Evolutionary conservation across 2,329 filamentous ascomycete species (phyloP), one percentile per base, ranked within the genome.

Genomic region (Helotiales sp.): DNA sequence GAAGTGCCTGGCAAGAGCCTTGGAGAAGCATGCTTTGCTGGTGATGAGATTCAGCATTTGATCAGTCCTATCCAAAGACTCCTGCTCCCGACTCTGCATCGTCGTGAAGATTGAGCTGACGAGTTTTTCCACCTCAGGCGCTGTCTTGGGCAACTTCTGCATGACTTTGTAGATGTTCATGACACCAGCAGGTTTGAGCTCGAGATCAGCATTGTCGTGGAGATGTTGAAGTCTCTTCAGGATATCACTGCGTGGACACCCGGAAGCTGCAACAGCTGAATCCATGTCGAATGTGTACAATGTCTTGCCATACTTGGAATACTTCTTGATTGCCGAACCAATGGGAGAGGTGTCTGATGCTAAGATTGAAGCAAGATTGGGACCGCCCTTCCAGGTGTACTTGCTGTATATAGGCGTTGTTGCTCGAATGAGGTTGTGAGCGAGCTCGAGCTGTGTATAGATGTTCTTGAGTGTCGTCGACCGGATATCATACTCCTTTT

Each of bases 361-460:
- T 0, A 77, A 57, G 0, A 65, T 57, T 2, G 62, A 58, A 9
- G 67, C 60, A 54, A 80, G 78, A 1, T 51, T 64, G 0, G 61
- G 44, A 2, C 61, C 72, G 12, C 72, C 70, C 46, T 74, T 74
- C 63, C 79, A 87, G 30, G 75, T 76, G 68, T 86, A 87, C 1
- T 76, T 73, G 7, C 75, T 79, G 59, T 86, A 87, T 38, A 84
- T 80, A 0, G 79, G 82, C 0, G 78, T 86, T 17, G 77, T 79
- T 15, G 79, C 82, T 22, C 84, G 77, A 29, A 87, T 74, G 0
- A 86, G 72, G 0, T 74, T 74, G 58, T 84, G 85, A 2, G 78
- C 79, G 4, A 87, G 73, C 65, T 88, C 85, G 1, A 88, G 72
- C n/a, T 81, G 78, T 0, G 84, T 82, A 52, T 85, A 84, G 15